phyloP scores from a whole-genome alignment of 2,329 filamentous ascomycete genomes.

The Drechslerella coelobrocha region DNA sequence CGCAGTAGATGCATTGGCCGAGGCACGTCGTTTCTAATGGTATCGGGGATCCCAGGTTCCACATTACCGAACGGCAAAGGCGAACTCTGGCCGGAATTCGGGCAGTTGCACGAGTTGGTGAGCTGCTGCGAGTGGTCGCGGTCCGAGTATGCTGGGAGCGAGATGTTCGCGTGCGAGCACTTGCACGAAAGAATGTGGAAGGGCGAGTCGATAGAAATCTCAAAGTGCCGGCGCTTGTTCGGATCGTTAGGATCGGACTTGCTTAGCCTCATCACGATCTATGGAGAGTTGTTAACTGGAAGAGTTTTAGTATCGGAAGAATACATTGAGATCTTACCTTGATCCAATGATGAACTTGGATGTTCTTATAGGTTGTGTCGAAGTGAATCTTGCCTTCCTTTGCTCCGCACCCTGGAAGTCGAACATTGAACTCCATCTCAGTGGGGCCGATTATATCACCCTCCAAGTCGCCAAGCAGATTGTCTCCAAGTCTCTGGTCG shows the following conservation, averaged over 20 bases:
- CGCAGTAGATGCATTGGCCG: constrained; percentile 85
- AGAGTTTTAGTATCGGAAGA: neutral
- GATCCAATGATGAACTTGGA: constrained; percentile 95
- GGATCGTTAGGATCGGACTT: constrained; percentile 80
- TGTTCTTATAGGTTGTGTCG: constrained; percentile 91
- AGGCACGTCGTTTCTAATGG: constrained; percentile 59
- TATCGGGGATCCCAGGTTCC: constrained; percentile 56
- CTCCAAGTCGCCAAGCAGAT: constrained; percentile 80
- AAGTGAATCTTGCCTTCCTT: constrained; percentile 85
- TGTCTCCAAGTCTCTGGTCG: constrained; percentile 61
- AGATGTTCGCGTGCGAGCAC: constrained; percentile 88
- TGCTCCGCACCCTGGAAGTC: constrained; percentile 84
- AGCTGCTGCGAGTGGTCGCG: constrained; percentile 59
- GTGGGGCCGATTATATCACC: constrained; percentile 84
- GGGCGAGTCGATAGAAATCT: constrained; percentile 94
- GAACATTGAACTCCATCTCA: constrained; percentile 92
- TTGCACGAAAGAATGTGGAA: constrained; percentile 92
- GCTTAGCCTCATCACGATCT: constrained; percentile 93
- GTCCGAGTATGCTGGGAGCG: constrained; percentile 79
- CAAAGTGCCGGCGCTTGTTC: constrained; percentile 82
- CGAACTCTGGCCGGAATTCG: constrained; percentile 61
- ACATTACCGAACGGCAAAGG: constrained; percentile 60
- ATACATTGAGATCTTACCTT: constrained; percentile 69
- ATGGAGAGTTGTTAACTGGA: constrained; percentile 47
- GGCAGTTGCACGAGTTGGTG: constrained; percentile 58